These are phyloP conservation scores for Chrysosporium queenslandicum DNA, from an alignment of 2,329 filamentous ascomycete species.

Conservation along the genomic window DNA sequence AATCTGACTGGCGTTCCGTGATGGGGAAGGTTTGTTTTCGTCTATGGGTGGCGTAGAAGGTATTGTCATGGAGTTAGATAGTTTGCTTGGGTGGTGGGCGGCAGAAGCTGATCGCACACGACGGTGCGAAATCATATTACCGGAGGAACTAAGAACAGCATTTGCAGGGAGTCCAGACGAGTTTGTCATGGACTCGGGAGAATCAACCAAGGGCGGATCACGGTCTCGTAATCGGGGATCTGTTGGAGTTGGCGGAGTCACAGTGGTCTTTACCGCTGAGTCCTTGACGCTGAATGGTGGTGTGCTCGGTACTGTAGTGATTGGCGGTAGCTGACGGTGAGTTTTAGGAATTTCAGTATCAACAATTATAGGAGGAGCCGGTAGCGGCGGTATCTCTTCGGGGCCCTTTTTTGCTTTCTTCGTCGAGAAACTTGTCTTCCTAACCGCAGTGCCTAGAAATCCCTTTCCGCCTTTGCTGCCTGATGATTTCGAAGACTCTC, in stretches of 20 bases:
- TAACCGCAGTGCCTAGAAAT: constrained; percentile 32
- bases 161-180: constrained; percentile 25
- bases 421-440: constrained; percentile 29
- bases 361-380: constrained; percentile 24
- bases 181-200: constrained; percentile 30
- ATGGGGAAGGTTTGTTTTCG: constrained; percentile 40
- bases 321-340: neutral
- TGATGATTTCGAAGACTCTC: constrained; percentile 34
- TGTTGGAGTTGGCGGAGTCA: constrained; percentile 16
- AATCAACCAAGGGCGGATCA: constrained; percentile 26
- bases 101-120: constrained; percentile 49
- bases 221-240: constrained; percentile 3
- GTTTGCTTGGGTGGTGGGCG: constrained; percentile 64
- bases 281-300: constrained; percentile 24
- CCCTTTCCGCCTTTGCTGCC: constrained; percentile 33
- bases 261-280: constrained; percentile 12
- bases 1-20: constrained; percentile 45
- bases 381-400: constrained; percentile 28
- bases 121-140: constrained; percentile 65
- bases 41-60: constrained; percentile 71
- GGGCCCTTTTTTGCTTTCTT: constrained; percentile 22
- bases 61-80: constrained; percentile 63
- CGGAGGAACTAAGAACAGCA: constrained; percentile 53
- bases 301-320: constrained; percentile 22
- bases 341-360: neutral